Evolutionary conservation across 805 yeast genomes (phyloP), one percentile per base, ranked within the genome.

Genomic region (Yamadazyma olivae): DNA sequence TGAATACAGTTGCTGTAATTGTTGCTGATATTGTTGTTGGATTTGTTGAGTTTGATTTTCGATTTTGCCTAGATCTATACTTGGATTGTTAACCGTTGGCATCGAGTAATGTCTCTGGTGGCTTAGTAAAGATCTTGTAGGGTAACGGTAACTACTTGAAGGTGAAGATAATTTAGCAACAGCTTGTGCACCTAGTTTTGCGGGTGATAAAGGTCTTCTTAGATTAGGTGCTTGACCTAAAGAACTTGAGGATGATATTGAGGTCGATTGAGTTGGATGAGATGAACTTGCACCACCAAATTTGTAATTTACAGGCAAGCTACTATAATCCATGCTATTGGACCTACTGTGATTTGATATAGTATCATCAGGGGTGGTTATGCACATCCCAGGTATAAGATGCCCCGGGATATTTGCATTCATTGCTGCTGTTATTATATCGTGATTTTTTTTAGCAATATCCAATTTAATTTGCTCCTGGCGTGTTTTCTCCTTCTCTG

Each of bases 401-500:
- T 71, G 57, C 1, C 79, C 65, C 0, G 95, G 93, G 2, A 89
- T 63, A 13, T 81, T 80, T 10, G 80, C 73, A 17, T 62, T 63
- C 4, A 75, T 50, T 0, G 95, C 90, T 10, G 67, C 61, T 40
- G 76, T 76, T 33, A 90, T 50, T 14, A 89, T 65, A 35, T 81
- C 81, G 21, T 83, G 59, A 16, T 83, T 73, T 38, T 74, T 71
- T 27, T 73, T 71, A 17, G 82, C 67, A 27, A 72, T 61, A 52
- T 89, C 95, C 15, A 81, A 62, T 36, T 71, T 74, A 54, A 83
- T 82, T 47, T 69, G 81, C 46, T 83, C 93, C 55, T 89, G 96
- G 45, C 82, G 83, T 1, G 96, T 83, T 29, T 74, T 70, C 54
- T 90, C 96, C 51, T 83, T 91, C 53, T 87, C 89, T 3, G 77